A percentile compares a stretch with the other conserved stretches of the same genome.
phyloP scores from a whole-genome alignment of 2,329 filamentous ascomycete species.

The Diaporthe vexans region DNA sequence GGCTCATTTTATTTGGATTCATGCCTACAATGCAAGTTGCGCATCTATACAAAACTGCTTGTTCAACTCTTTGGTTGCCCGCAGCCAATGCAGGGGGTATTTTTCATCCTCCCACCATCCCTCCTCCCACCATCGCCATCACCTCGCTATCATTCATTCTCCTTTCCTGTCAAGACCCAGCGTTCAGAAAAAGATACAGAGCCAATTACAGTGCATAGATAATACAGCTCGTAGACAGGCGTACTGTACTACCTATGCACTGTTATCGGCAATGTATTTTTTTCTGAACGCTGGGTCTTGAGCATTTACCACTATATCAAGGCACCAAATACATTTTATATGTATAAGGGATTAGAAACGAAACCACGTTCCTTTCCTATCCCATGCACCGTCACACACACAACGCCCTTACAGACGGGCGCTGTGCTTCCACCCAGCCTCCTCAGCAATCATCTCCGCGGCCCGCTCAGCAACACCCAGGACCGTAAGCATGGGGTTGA shows the following conservation, averaged over 20 bases:
- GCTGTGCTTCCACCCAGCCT: conserved; percentile 64
- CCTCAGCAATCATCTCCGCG: conserved; percentile 85
- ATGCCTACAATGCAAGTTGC: background rate
- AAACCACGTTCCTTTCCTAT: no score
- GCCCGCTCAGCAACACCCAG: conserved; percentile 85
- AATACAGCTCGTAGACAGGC: no score
- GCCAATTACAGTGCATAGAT: no score
- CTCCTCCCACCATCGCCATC: background rate
- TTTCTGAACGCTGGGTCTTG: no score
- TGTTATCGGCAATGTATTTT: no score
- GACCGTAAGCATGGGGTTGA: conserved; percentile 94
- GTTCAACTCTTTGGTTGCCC: background rate
- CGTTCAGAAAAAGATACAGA: no score
- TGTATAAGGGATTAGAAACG: no score
- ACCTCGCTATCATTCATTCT: no score
- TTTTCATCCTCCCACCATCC: background rate
- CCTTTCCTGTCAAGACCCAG: no score
- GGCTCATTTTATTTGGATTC: conserved; percentile 4
- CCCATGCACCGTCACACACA: background rate
- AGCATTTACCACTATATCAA: no score
- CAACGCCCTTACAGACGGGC: conserved; percentile 49
- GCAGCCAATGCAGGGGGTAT: background rate
- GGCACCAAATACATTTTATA: no score
- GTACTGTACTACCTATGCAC: no score
- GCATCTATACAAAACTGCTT: conserved; percentile 23